Conservation (phyloP, 345 rosid genomes). For the Durio zibethinus region DNA sequence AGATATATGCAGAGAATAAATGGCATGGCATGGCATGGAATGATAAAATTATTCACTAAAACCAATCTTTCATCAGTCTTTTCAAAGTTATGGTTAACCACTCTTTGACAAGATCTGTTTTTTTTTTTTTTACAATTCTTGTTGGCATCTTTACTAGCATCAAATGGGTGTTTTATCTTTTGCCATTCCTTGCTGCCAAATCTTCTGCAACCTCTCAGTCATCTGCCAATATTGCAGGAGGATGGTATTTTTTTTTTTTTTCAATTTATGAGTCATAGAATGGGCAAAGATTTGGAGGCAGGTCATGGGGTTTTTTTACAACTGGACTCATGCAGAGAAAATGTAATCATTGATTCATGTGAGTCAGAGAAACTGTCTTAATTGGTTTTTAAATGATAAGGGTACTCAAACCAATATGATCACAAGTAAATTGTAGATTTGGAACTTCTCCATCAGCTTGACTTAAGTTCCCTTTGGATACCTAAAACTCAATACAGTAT, state of each 20-base stretch:
- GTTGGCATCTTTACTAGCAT: slow-evolving; percentile 20
- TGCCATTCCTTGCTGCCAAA: slow-evolving; percentile 21
- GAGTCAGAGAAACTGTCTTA: too few species aligned
- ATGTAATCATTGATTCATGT: too few species aligned
- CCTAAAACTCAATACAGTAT: background rate
- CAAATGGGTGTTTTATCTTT: slow-evolving; percentile 12
- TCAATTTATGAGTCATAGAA: slow-evolving; percentile 8
- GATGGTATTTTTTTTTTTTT: slow-evolving; percentile 6
- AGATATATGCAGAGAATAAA: background rate
- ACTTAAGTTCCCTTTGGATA: background rate
- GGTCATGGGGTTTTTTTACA: slow-evolving; percentile 19
- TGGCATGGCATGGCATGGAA: too few species aligned
- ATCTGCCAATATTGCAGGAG: slow-evolving; percentile 11
- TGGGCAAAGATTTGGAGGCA: slow-evolving; percentile 25
- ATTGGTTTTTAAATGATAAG: too few species aligned
- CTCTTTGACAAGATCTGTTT: slow-evolving; percentile 4
- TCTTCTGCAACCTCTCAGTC: slow-evolving; percentile 13
- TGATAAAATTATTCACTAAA: background rate
- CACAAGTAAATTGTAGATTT: background rate
- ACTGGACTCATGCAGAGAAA: background rate
- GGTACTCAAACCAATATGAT: background rate
- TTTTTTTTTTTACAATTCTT: background rate
- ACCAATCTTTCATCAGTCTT: background rate
- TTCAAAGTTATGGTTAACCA: background rate
- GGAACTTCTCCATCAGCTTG: background rate